Evolutionary conservation across 1,139 yeast genomes (phyloP).

Genomic region (Suhomyces terraborum): DNA sequence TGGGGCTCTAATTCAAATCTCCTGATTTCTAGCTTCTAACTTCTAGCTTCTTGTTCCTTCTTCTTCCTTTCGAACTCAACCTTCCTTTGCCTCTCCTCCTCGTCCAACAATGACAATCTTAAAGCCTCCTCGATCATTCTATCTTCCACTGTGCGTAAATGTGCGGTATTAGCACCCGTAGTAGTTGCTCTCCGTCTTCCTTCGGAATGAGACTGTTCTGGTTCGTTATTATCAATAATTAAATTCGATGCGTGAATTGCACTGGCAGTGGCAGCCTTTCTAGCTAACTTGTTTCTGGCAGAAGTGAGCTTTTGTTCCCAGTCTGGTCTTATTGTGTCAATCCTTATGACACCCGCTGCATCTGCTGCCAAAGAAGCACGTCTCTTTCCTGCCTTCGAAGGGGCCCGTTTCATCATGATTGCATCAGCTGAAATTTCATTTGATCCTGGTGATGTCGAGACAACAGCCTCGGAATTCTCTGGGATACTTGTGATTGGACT

Average conservation of each 20-base stretch:
- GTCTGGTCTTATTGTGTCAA: slow-evolving; percentile 86
- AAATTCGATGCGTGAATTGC: slow-evolving; percentile 86
- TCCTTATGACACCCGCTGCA: slow-evolving; percentile 67
- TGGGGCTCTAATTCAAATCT: background rate
- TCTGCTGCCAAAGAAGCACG: slow-evolving; percentile 57
- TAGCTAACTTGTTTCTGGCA: slow-evolving; percentile 77
- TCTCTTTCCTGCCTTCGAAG: slow-evolving; percentile 20
- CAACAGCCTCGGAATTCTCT: slow-evolving; percentile 18
- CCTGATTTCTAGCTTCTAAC: slow-evolving; percentile 1
- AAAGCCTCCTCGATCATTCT: slow-evolving; percentile 85
- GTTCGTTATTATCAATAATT: slow-evolving; percentile 38
- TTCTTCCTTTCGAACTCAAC: slow-evolving; percentile 19
- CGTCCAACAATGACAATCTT: slow-evolving; percentile 69
- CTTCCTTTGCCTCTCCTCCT: slow-evolving; percentile 53
- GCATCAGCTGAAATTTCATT: slow-evolving; percentile 5
- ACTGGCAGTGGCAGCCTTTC: slow-evolving; percentile 90
- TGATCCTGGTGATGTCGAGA: slow-evolving; percentile 18
- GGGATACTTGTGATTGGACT: slow-evolving; percentile 11
- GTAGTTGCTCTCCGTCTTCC: slow-evolving; percentile 19
- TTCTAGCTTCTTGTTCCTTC: slow-evolving; percentile 1
- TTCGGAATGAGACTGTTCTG: slow-evolving; percentile 12
- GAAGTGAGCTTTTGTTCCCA: slow-evolving; percentile 77
- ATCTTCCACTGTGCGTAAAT: slow-evolving; percentile 54
- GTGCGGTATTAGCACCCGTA: slow-evolving; percentile 12
- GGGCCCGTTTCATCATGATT: slow-evolving; percentile 3